These are phyloP conservation scores for Cladochytrium tenue DNA, from an alignment of 371 early-diverging fungal genomes.

Conservation along the genomic window DNA sequence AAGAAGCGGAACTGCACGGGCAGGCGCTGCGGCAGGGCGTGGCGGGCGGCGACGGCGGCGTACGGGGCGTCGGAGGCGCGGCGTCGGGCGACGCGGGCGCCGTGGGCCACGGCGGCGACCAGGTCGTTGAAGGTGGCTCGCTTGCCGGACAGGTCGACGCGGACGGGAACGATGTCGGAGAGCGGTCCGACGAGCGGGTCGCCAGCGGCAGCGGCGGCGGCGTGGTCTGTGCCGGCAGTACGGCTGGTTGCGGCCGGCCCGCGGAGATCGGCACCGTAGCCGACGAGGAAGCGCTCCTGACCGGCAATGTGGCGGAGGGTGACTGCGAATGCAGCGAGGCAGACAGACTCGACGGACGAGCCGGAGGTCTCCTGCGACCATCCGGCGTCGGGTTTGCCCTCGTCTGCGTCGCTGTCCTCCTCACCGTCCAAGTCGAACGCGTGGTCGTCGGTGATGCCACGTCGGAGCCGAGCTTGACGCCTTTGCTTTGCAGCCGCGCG, in stretches of 20 bases:
- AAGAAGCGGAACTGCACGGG: slow-evolving; percentile 45
- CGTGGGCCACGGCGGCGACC: slow-evolving; percentile 15
- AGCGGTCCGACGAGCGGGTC: slow-evolving; percentile 44
- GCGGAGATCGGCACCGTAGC: slow-evolving; percentile 33
- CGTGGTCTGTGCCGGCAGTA: too few relatives aligned
- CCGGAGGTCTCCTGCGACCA: not conserved
- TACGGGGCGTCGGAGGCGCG: slow-evolving; percentile 29
- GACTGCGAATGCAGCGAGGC: slow-evolving; percentile 48
- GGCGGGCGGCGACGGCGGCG: slow-evolving; percentile 13
- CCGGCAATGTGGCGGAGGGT: slow-evolving; percentile 53
- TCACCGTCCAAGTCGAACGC: not conserved
- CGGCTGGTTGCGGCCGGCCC: not conserved
- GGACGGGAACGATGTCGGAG: slow-evolving; percentile 46
- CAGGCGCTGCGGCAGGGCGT: slow-evolving; percentile 14
- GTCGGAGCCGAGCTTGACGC: not conserved
- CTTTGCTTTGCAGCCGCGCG: not conserved
- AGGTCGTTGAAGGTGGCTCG: slow-evolving; percentile 37
- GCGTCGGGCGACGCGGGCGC: slow-evolving; percentile 16
- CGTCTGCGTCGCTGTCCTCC: not conserved
- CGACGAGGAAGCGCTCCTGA: slow-evolving; percentile 43
- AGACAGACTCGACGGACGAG: slow-evolving; percentile 30
- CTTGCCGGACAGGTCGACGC: slow-evolving; percentile 39
- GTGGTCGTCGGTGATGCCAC: slow-evolving; percentile 2
- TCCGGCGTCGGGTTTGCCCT: not conserved
- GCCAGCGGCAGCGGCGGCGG: too few relatives aligned